A percentile compares a stretch with the other conserved stretches of the same genome.
Evolutionary conservation across 139 green algal genomes (phyloP).

Genomic region (Gonium pectorale): DNA sequence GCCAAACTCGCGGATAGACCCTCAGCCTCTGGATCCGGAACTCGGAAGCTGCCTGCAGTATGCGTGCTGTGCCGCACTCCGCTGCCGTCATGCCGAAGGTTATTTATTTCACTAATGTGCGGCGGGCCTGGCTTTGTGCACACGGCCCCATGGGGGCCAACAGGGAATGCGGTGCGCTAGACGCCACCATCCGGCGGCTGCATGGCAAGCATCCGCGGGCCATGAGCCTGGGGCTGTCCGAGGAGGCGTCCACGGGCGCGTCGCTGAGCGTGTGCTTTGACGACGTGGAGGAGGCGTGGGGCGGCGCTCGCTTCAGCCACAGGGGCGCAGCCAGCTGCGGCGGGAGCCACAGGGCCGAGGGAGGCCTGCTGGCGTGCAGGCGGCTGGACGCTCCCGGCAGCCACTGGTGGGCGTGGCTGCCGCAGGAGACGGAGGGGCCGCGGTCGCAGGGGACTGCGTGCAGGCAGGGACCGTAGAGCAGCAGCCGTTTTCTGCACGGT

Average conservation of each 20-base stretch:
- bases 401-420: conserved; percentile 25
- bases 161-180: background rate
- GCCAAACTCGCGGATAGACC: too few species aligned
- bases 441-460: too few species aligned
- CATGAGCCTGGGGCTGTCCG: background rate
- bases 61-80: too few species aligned
- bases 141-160: too few species aligned
- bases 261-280: background rate
- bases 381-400: background rate
- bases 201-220: background rate
- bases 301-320: background rate
- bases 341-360: background rate
- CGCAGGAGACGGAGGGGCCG: too few species aligned
- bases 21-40: too few species aligned
- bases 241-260: background rate
- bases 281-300: background rate
- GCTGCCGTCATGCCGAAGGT: too few species aligned
- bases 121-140: too few species aligned
- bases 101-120: too few species aligned
- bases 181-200: background rate
- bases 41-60: too few species aligned
- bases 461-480: too few species aligned
- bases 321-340: background rate
- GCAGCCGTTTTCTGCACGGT: too few species aligned
- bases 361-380: background rate